These are phyloP conservation scores for Nigrospora sphaerica DNA, from an alignment of 2,329 filamentous ascomycete genomes.

Conservation along the genomic window DNA sequence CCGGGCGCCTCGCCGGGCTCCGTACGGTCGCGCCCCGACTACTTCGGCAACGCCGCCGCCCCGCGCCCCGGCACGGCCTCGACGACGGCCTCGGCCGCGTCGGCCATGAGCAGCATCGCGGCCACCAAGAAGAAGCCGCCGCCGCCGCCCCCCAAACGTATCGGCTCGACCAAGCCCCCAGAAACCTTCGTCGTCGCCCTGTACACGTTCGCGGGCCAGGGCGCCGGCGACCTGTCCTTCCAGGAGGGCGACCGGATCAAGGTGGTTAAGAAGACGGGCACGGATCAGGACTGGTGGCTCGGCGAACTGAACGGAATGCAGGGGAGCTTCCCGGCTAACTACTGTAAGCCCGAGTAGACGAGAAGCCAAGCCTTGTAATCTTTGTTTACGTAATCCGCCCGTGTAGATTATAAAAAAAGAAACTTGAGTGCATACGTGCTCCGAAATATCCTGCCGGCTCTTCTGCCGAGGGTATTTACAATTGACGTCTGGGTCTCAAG, in stretches of 20 bases:
- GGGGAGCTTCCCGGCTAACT: slow-evolving; percentile 79
- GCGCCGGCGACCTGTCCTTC: slow-evolving; percentile 64
- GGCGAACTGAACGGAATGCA: slow-evolving; percentile 63
- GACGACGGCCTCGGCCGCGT: slow-evolving; percentile 15
- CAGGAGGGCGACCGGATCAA: slow-evolving; percentile 70
- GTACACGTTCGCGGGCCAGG: slow-evolving; percentile 68
- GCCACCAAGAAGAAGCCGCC: slow-evolving; percentile 66
- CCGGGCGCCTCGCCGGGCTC: slow-evolving; percentile 20
- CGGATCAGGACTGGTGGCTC: slow-evolving; percentile 83
- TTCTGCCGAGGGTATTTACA: too few species aligned
- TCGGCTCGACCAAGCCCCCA: slow-evolving; percentile 35
- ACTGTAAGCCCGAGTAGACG: slow-evolving; percentile 45
- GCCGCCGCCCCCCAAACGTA: slow-evolving; percentile 60
- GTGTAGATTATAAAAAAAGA: neutral
- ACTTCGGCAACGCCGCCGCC: slow-evolving; percentile 18
- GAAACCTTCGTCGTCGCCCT: slow-evolving; percentile 60
- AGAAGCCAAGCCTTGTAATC: too few species aligned
- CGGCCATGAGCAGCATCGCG: slow-evolving; percentile 21
- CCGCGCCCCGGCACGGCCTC: slow-evolving; percentile 15
- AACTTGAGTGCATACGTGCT: neutral
- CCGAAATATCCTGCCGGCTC: too few species aligned
- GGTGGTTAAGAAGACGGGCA: slow-evolving; percentile 71
- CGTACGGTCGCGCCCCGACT: slow-evolving; percentile 19
- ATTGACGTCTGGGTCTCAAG: too few species aligned
- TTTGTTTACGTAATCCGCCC: too few species aligned